Conservation (phyloP, 345 rosid species). For the Salix arbutifolia region DNA sequence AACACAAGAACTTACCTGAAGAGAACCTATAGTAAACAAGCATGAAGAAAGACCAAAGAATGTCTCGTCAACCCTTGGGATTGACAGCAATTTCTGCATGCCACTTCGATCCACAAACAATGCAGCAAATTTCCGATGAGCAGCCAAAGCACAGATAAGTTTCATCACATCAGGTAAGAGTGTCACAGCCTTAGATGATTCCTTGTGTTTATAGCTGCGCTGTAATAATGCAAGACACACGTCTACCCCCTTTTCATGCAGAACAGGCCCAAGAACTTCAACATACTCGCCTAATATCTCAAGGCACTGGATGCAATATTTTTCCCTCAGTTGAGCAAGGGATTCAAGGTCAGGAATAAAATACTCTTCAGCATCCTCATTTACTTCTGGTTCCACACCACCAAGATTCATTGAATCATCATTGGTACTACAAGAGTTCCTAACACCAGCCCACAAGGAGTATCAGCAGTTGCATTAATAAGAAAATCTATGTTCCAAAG, state of each 20-base stretch:
- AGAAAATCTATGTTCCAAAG: not conserved
- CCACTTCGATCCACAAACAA: constrained; percentile 97
- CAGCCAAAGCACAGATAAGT: constrained; percentile 95
- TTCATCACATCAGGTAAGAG: constrained; percentile 95
- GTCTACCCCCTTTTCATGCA: constrained; percentile 95
- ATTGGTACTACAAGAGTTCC: constrained; percentile 36
- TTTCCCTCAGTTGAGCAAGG: constrained; percentile 81
- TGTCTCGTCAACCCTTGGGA: constrained; percentile 67
- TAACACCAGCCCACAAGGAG: constrained; percentile 32
- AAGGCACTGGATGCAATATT: constrained; percentile 89
- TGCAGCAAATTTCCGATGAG: constrained; percentile 96
- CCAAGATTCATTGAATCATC: constrained; percentile 38
- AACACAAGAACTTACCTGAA: constrained; percentile 59
- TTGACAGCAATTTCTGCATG: constrained; percentile 83
- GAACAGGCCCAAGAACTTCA: constrained; percentile 95
- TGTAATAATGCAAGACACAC: constrained; percentile 82
- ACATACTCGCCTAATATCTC: constrained; percentile 91
- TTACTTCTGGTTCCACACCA: constrained; percentile 33
- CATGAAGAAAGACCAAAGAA: constrained; percentile 91
- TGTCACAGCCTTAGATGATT: constrained; percentile 34
- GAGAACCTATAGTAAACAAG: constrained; percentile 82
- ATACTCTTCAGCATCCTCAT: constrained; percentile 56
- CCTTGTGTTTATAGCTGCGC: constrained; percentile 50
- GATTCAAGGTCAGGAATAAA: constrained; percentile 64
- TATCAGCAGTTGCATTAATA: constrained; percentile 18